A percentile compares a stretch with the other conserved stretches of the same genome.
These are phyloP conservation scores for Teratosphaeria destructans DNA, from an alignment of 2,329 filamentous ascomycete genomes.

Conservation along the genomic window DNA sequence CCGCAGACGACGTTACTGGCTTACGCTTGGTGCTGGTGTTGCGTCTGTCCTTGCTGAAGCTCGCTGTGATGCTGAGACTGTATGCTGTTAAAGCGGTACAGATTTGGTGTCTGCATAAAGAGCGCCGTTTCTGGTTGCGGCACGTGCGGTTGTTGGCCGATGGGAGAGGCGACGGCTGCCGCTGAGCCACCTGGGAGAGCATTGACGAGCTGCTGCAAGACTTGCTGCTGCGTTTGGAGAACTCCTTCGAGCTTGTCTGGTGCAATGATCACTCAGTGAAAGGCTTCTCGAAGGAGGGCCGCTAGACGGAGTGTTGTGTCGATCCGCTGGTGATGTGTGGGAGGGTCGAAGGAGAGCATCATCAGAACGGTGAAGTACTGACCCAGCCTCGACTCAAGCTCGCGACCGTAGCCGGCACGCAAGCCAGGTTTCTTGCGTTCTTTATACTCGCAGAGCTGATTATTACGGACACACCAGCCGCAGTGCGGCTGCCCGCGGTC, in stretches of 20 bases:
- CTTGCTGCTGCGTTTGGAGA: slow-evolving; percentile 34
- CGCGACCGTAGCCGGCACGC: slow-evolving; percentile 43
- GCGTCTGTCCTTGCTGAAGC: slow-evolving; percentile 9
- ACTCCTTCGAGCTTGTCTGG: slow-evolving; percentile 38
- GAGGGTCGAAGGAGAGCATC: background rate
- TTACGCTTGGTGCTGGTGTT: slow-evolving; percentile 11
- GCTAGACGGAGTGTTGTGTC: background rate
- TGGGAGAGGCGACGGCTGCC: slow-evolving; percentile 7
- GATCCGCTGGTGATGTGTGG: background rate
- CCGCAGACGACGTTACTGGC: background rate
- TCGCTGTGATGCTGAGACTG: slow-evolving; percentile 8
- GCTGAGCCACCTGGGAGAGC: slow-evolving; percentile 9
- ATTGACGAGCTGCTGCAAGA: slow-evolving; percentile 34
- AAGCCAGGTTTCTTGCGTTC: slow-evolving; percentile 61
- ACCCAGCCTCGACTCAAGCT: slow-evolving; percentile 50
- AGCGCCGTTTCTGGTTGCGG: slow-evolving; percentile 35
- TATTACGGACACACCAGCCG: slow-evolving; percentile 60
- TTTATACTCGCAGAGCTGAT: slow-evolving; percentile 56
- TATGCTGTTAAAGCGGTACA: slow-evolving; percentile 10
- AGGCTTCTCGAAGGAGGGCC: background rate
- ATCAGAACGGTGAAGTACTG: slow-evolving; percentile 19
- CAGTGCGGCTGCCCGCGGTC: slow-evolving; percentile 68
- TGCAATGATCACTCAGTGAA: background rate
- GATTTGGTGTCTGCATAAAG: slow-evolving; percentile 35
- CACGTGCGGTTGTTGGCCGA: slow-evolving; percentile 27